Evolutionary conservation across 2,329 filamentous ascomycete species (phyloP), one percentile per base, ranked within the genome.

Genomic region (Rhynchosporium graminicola): DNA sequence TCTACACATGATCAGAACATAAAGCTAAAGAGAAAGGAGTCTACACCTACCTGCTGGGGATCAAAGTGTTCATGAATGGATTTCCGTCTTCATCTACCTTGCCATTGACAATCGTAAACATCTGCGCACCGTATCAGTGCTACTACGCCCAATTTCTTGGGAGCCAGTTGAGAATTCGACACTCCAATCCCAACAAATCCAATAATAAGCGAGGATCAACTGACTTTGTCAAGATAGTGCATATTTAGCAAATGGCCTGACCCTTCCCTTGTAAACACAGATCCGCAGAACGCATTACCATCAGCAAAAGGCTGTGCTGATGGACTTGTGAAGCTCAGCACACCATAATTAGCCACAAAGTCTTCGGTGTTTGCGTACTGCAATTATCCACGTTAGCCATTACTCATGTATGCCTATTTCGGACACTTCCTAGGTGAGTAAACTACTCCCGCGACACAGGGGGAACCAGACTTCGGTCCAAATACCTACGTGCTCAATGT

Each of bases 291-390:
- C 0, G 69, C 62, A 10, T 64, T 58, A 3, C 62, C 62, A 28
- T 64, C 62, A 5, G 62, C 62, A 20, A 58, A 64, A 26, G 70
- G 65, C 29, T 65, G 62, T 6, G 62, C 60, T 15, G 60, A 36
- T 0, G 66, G 61, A 20, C 51, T 57, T 15, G 60, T 79, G 70
- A 90, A 92, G 72, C 89, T 83, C 45, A 94, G 78, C 6, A 92
- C 85, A 0, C 91, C 91, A 81, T 88, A 90, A 9, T 86, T 78
- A 3, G 89, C 83, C 1, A 94, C 89, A 67, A 91, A 90, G 69
- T 95, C 91, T 12, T 80, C 82, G 7, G 81, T 82, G 72, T 93
- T 89, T 2, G 87, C 88, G 31, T 59, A 59, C 45, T 46, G 15
- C 20, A 28, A 43, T 28, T n/a, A 46, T 46, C 4, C 6, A 20